phyloP scores from a whole-genome alignment of 192 early-diverging fungal species.

The Ramicandelaber brevisporus region DNA sequence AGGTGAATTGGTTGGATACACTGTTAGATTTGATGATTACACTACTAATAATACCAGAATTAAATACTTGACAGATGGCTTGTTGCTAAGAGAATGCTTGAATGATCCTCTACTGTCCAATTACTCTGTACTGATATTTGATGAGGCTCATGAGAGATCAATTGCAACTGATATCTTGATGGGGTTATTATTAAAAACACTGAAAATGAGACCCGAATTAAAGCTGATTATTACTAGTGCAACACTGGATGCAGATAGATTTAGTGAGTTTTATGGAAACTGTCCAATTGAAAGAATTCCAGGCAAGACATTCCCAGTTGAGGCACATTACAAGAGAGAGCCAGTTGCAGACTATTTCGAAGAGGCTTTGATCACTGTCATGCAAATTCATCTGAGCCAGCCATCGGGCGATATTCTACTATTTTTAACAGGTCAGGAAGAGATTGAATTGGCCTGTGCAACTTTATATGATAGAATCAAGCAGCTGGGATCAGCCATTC shows the following conservation, averaged over 20 bases:
- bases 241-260: constrained; percentile 93
- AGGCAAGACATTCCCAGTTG: constrained; percentile 77
- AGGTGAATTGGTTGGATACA: constrained; percentile 83
- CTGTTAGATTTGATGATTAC: constrained; percentile 95
- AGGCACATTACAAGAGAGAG: constrained; percentile 82
- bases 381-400: constrained; percentile 83
- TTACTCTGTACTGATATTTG: constrained; percentile 88
- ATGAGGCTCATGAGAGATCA: constrained; percentile 96
- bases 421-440: constrained; percentile 95
- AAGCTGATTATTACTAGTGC: constrained; percentile 91
- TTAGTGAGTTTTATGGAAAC: constrained; percentile 83
- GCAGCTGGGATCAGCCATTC: constrained; percentile 64
- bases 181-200: constrained; percentile 91
- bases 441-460: constrained; percentile 86
- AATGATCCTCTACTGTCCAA: constrained; percentile 77
- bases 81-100: constrained; percentile 92
- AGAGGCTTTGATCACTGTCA: constrained; percentile 74
- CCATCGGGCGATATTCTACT: constrained; percentile 76
- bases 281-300: constrained; percentile 88
- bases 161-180: constrained; percentile 90
- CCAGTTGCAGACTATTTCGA: constrained; percentile 93
- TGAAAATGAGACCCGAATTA: constrained; percentile 75
- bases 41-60: constrained; percentile 82
- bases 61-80: constrained; percentile 98
- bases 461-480: constrained; percentile 41